Conservation (phyloP, 1,284 basidiomycete species). For the Marasmius oreades region DNA sequence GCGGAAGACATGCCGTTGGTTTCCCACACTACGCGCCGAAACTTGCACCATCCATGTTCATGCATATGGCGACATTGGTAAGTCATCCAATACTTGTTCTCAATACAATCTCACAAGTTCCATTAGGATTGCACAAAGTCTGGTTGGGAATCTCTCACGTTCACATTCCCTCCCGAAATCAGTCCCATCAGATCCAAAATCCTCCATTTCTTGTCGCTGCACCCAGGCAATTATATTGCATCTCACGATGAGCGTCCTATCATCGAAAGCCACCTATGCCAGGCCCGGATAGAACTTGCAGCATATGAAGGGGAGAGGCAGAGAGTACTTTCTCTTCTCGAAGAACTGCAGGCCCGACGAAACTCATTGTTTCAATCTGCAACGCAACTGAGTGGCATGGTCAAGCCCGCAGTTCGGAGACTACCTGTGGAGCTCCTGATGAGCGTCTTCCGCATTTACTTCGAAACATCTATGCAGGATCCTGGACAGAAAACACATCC, state of each 20-base stretch:
- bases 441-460: neutral
- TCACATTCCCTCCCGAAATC: neutral
- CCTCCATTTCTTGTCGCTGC: neutral
- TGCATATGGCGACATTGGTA: no score
- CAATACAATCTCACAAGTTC: no score
- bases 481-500: neutral
- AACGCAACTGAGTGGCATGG: neutral
- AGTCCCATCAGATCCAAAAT: neutral
- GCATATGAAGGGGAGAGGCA: neutral
- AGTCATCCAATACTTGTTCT: no score
- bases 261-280: neutral
- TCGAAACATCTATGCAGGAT: neutral
- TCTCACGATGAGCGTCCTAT: neutral
- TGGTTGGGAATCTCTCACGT: no score
- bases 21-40: no score
- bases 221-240: neutral
- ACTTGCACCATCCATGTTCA: no score
- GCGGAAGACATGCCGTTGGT: no score
- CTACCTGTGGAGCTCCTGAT: neutral
- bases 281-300: neutral
- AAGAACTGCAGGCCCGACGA: neutral
- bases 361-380: neutral
- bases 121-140: no score
- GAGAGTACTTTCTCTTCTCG: neutral
- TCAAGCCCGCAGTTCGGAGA: neutral